Conservation (phyloP, 768 basidiomycete species). For the Russula lepida region DNA sequence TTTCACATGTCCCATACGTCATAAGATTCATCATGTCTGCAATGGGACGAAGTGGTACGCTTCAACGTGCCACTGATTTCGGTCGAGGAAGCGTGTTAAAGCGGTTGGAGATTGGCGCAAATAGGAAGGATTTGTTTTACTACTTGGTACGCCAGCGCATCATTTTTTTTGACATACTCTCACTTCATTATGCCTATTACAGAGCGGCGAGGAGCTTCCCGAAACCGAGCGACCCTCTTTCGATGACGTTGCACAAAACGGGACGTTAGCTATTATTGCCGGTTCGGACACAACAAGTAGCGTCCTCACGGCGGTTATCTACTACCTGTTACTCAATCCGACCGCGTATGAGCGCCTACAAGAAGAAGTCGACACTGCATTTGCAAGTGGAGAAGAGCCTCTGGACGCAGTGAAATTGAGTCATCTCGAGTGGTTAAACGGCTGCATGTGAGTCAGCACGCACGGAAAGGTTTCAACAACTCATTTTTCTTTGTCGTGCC, state of each 20-base stretch:
- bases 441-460: conserved; percentile 13
- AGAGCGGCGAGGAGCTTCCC: conserved; percentile 13
- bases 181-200: not conserved
- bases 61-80: not conserved
- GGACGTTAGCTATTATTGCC: conserved; percentile 32
- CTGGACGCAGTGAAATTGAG: conserved; percentile 11
- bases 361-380: conserved; percentile 12
- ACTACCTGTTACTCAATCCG: conserved; percentile 31
- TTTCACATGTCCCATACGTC: conserved; percentile 1
- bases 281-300: conserved; percentile 38
- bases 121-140: conserved; percentile 32
- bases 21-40: not conserved
- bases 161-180: not conserved
- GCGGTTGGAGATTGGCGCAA: conserved; percentile 1
- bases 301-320: conserved; percentile 29
- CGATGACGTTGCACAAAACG: conserved; percentile 29
- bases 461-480: not conserved
- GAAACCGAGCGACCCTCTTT: conserved; percentile 6
- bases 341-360: conserved; percentile 12
- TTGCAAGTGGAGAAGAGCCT: conserved; percentile 12
- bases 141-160: conserved; percentile 27
- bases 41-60: not conserved
- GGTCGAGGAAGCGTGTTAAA: not conserved
- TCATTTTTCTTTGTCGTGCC: not conserved
- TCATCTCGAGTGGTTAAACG: conserved; percentile 14